Evolutionary conservation across 164 flowering plant species (phyloP).

Genomic region (Vitis amurensis): DNA sequence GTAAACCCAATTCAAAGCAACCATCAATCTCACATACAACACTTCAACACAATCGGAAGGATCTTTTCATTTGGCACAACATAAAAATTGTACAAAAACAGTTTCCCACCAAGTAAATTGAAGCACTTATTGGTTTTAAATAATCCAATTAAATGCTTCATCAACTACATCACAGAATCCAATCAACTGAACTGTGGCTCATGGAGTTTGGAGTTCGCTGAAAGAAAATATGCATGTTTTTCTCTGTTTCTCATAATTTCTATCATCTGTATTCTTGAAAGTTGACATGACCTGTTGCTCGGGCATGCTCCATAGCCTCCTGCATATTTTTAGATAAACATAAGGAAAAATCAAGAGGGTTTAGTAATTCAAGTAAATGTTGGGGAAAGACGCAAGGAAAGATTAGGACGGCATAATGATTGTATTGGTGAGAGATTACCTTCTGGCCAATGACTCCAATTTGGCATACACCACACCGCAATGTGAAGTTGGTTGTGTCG

Average conservation of each 20-base stretch:
- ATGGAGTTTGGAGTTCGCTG: too few relatives aligned
- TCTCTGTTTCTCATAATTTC: neutral
- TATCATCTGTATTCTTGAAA: slow-evolving; percentile 77
- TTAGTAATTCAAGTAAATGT: neutral
- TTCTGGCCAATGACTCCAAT: slow-evolving; percentile 86
- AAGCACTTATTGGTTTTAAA: too few relatives aligned
- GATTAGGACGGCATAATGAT: neutral
- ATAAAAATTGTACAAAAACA: too few relatives aligned
- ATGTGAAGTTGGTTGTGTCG: slow-evolving; percentile 85
- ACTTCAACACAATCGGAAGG: too few relatives aligned
- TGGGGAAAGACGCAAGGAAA: neutral
- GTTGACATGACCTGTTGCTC: slow-evolving; percentile 90
- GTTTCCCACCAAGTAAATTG: too few relatives aligned
- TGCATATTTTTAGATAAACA: slow-evolving; percentile 25
- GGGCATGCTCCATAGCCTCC: slow-evolving; percentile 97
- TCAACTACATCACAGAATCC: too few relatives aligned
- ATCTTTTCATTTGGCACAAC: too few relatives aligned
- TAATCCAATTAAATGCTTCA: too few relatives aligned
- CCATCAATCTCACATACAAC: too few relatives aligned
- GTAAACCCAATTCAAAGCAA: too few relatives aligned
- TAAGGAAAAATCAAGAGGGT: neutral
- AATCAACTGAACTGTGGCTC: too few relatives aligned
- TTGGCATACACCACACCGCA: slow-evolving; percentile 97
- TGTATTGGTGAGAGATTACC: slow-evolving; percentile 33
- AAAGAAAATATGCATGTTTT: too few relatives aligned